A percentile compares a stretch with the other conserved stretches of the same genome.
Conservation (phyloP, 805 yeast genomes). For the Pichia deserticola region DNA sequence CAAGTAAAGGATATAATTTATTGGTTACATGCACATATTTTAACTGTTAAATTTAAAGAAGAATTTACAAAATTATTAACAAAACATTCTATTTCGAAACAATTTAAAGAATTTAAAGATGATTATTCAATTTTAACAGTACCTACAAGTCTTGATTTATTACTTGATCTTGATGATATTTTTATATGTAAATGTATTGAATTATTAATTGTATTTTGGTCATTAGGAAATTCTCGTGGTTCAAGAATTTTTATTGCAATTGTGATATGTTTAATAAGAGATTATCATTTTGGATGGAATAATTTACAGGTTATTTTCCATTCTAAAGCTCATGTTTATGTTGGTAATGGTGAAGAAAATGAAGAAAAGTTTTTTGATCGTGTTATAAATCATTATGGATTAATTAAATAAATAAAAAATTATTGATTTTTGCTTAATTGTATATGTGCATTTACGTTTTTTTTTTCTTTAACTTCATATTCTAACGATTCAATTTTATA, state of each 20-base stretch:
- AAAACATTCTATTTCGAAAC: conserved; percentile 13
- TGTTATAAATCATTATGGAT: conserved; percentile 21
- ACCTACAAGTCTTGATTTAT: conserved; percentile 5
- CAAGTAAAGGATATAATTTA: conserved; percentile 14
- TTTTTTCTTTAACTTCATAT: too few relatives aligned
- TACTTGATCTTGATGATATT: conserved; percentile 2
- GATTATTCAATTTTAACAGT: conserved; percentile 13
- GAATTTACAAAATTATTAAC: conserved; percentile 17
- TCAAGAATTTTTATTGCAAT: conserved; percentile 27
- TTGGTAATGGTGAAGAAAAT: conserved; percentile 14
- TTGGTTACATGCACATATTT: conserved; percentile 17
- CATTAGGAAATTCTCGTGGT: conserved; percentile 8
- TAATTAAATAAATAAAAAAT: conserved; percentile 12
- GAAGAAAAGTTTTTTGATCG: conserved; percentile 25
- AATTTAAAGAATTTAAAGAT: conserved; percentile 22
- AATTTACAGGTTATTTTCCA: conserved; percentile 22
- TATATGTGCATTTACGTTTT: too few relatives aligned
- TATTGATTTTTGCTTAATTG: background rate
- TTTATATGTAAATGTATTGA: conserved; percentile 11
- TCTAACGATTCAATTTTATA: too few relatives aligned
- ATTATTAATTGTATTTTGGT: conserved; percentile 20
- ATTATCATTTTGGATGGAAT: conserved; percentile 46
- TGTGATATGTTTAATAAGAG: conserved; percentile 34
- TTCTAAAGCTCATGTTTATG: conserved; percentile 13
- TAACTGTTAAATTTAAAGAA: conserved; percentile 18